Evolutionary conservation across 192 early-diverging fungal genomes (phyloP).

Genomic region (Haplosporangium gracile): DNA sequence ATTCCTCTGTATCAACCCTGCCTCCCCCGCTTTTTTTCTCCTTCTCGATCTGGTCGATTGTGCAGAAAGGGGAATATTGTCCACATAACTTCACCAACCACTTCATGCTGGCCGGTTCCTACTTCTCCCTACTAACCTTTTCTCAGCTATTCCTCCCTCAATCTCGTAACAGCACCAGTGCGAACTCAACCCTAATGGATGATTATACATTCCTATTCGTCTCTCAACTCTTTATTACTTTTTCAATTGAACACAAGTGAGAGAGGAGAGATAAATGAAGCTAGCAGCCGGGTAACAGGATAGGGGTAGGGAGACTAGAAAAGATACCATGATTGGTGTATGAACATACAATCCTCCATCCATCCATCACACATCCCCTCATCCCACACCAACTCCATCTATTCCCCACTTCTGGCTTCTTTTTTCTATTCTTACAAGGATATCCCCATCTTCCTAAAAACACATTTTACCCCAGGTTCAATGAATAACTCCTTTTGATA

Average conservation of each 20-base stretch:
- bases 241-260: neutral
- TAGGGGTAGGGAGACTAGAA: neutral
- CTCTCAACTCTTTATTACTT: neutral
- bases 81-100: neutral
- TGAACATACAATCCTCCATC: neutral
- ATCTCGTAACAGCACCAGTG: too few species aligned
- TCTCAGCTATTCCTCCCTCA: too few species aligned
- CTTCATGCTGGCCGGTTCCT: neutral
- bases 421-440: neutral
- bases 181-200: neutral
- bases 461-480: neutral
- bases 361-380: neutral
- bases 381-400: neutral
- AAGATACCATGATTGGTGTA: too few species aligned
- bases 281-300: neutral
- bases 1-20: neutral
- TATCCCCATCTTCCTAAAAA: neutral
- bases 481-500: neutral
- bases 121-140: neutral
- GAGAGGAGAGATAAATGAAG: neutral
- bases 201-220: neutral
- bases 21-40: neutral
- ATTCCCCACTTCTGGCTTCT: too few species aligned
- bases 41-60: neutral
- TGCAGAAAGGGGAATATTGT: neutral